A percentile compares a stretch with the other conserved stretches of the same genome.
Evolutionary conservation across 1,139 yeast genomes (phyloP).

Genomic region (Candida gigantensis): DNA sequence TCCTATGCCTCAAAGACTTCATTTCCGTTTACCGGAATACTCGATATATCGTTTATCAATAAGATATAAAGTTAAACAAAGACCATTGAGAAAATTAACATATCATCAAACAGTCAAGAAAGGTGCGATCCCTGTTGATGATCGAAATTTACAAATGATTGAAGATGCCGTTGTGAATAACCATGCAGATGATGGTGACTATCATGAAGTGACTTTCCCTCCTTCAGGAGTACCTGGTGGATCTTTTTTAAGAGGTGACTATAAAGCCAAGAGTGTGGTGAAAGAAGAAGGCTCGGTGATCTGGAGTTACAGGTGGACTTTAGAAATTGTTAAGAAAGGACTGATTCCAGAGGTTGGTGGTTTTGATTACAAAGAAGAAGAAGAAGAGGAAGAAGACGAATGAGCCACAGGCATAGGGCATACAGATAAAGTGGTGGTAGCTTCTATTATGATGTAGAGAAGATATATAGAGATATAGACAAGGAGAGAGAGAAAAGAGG

Average conservation of each 20-base stretch:
- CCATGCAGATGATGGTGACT: slow-evolving; percentile 16
- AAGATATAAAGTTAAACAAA: slow-evolving; percentile 27
- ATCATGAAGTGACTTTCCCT: slow-evolving; percentile 25
- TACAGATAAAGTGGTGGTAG: neutral
- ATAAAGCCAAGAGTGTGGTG: slow-evolving; percentile 30
- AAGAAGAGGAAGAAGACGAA: slow-evolving; percentile 2
- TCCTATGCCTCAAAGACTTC: slow-evolving; percentile 28
- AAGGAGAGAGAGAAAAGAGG: no score
- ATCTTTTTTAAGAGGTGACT: slow-evolving; percentile 33
- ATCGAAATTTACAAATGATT: slow-evolving; percentile 24
- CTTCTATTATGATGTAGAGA: no score
- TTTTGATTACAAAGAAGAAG: slow-evolving; percentile 13
- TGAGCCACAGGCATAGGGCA: neutral
- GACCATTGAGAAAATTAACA: slow-evolving; percentile 25
- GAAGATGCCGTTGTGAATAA: slow-evolving; percentile 23
- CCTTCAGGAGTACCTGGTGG: slow-evolving; percentile 41
- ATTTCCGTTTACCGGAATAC: slow-evolving; percentile 34
- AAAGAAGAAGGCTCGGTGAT: slow-evolving; percentile 27
- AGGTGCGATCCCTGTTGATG: slow-evolving; percentile 30
- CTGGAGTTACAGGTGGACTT: slow-evolving; percentile 29
- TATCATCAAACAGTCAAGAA: slow-evolving; percentile 38
- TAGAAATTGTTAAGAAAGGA: slow-evolving; percentile 28
- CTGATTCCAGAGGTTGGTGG: slow-evolving; percentile 22
- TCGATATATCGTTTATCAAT: slow-evolving; percentile 32
- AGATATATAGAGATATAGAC: no score